Conservation (phyloP, 1,284 basidiomycete species). For the Apiotrichum siamense region DNA sequence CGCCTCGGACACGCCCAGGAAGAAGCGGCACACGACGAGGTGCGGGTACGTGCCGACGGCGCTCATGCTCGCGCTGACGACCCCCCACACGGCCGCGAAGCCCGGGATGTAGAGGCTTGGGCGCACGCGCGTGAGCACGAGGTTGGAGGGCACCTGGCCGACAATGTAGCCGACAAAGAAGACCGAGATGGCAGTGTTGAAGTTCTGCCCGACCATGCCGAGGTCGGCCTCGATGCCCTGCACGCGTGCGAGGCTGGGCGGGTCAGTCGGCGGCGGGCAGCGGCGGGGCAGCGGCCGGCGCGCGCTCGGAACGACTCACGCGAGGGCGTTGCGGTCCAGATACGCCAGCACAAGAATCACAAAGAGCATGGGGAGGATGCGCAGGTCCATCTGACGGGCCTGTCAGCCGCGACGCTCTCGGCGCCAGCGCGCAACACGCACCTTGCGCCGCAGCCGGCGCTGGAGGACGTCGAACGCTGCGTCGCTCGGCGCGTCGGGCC, state of each 20-base stretch:
- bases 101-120: slow-evolving; percentile 16
- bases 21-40: slow-evolving; percentile 29
- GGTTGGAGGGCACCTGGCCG: slow-evolving; percentile 38
- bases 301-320: slow-evolving; percentile 12
- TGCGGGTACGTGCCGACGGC: slow-evolving; percentile 13
- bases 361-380: slow-evolving; percentile 25
- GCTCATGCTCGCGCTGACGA: slow-evolving; percentile 8
- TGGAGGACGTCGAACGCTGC: not conserved
- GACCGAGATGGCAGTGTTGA: slow-evolving; percentile 39
- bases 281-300: no score
- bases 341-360: slow-evolving; percentile 39
- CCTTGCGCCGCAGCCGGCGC: not conserved
- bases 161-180: slow-evolving; percentile 44
- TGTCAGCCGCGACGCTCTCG: not conserved
- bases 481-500: not conserved
- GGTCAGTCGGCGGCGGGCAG: no score
- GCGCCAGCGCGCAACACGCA: not conserved
- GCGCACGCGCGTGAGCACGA: slow-evolving; percentile 18
- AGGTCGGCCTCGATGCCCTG: slow-evolving; percentile 29
- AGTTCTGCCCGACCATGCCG: slow-evolving; percentile 25
- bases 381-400: slow-evolving; percentile 18
- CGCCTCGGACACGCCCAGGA: slow-evolving; percentile 25
- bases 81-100: slow-evolving; percentile 17
- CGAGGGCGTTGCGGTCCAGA: slow-evolving; percentile 39
- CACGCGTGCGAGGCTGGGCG: slow-evolving; percentile 15